A percentile compares a stretch with the other conserved stretches of the same genome.
Conservation (phyloP, 306 rosid genomes). For the Aeschynomene evenia region DNA sequence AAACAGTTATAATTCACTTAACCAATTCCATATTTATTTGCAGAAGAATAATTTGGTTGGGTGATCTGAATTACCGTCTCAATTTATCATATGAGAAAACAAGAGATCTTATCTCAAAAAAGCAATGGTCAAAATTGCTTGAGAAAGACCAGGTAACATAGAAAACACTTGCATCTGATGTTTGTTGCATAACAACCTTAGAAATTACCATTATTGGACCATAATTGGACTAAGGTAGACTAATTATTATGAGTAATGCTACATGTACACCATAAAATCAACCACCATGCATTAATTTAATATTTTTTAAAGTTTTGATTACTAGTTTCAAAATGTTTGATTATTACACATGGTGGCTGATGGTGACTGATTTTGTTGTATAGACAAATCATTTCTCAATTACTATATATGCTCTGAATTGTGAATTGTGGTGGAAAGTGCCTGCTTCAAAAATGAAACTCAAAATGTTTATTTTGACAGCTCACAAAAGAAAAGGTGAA, state of each 20-base stretch:
- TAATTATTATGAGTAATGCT: too few species aligned
- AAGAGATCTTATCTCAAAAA: constrained; percentile 64
- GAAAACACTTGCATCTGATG: constrained; percentile 9
- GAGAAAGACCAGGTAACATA: constrained; percentile 84
- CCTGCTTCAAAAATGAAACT: background rate
- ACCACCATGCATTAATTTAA: too few species aligned
- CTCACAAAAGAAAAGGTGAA: constrained; percentile 58
- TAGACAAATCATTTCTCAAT: too few species aligned
- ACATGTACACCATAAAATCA: too few species aligned
- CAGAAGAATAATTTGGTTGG: constrained; percentile 92
- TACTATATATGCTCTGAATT: too few species aligned
- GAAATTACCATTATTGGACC: too few species aligned
- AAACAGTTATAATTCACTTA: background rate
- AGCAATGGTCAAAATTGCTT: constrained; percentile 63
- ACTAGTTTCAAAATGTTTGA: too few species aligned
- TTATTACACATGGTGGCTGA: too few species aligned
- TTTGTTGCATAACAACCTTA: background rate
- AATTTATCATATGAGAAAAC: constrained; percentile 72
- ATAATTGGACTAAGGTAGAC: too few species aligned
- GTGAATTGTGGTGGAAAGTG: background rate
- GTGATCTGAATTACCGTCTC: constrained; percentile 90
- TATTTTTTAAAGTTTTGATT: too few species aligned
- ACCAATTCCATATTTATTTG: constrained; percentile 35
- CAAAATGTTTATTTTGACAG: constrained; percentile 47
- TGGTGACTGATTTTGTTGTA: too few species aligned